Conservation (phyloP, 495 filamentous ascomycete genomes). For the Cercophora samala region DNA sequence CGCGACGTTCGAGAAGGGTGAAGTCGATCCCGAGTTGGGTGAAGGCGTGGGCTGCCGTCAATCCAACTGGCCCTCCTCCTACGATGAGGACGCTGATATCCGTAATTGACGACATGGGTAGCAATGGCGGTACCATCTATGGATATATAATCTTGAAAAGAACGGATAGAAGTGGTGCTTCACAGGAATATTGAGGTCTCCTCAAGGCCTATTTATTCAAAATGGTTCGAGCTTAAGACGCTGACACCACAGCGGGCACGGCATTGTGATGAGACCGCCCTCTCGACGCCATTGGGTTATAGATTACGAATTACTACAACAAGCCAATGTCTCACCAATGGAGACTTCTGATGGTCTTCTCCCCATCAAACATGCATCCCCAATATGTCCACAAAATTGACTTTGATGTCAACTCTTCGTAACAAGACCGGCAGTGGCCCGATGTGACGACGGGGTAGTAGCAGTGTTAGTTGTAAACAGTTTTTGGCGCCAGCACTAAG, state of each 20-base stretch:
- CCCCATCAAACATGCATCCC: background rate
- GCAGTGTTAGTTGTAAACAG: background rate
- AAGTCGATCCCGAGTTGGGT: slow-evolving; percentile 45
- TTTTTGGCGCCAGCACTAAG: too few species aligned
- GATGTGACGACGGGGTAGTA: background rate
- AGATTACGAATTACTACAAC: background rate
- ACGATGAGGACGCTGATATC: slow-evolving; percentile 36
- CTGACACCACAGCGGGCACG: too few species aligned
- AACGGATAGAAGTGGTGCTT: background rate
- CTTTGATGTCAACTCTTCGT: background rate
- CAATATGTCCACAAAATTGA: background rate
- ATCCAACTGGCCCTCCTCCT: slow-evolving; percentile 48
- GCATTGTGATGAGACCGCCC: background rate
- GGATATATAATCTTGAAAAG: background rate
- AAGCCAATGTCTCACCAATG: background rate
- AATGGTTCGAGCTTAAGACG: too few species aligned
- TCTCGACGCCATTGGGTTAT: background rate
- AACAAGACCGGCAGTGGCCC: background rate
- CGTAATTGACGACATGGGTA: background rate
- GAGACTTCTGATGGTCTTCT: too few species aligned
- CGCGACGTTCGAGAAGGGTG: slow-evolving; percentile 45
- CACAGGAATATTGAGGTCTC: background rate
- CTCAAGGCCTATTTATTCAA: background rate
- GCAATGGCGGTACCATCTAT: background rate
- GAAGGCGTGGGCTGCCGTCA: slow-evolving; percentile 50